Percentiles rank a stretch among this genome's conserved stretches.
Evolutionary conservation across 2,329 filamentous ascomycete species (phyloP).

Genomic region (Dothideomycetes sp.): DNA sequence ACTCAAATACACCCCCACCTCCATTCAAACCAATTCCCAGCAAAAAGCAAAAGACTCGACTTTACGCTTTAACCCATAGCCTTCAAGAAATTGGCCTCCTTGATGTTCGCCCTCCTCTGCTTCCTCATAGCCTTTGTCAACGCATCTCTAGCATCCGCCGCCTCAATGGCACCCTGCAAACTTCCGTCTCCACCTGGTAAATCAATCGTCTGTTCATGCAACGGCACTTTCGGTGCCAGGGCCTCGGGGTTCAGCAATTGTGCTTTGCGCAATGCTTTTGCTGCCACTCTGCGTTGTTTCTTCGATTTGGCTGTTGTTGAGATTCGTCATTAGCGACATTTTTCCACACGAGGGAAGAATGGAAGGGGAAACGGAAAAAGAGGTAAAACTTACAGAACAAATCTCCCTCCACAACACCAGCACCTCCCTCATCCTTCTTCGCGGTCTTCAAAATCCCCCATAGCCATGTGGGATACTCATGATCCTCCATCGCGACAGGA

Average conservation of each 20-base stretch:
- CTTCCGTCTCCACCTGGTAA: conserved; percentile 48
- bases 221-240: conserved; percentile 55
- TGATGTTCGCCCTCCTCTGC: conserved; percentile 67
- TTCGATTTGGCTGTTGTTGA: conserved; percentile 66
- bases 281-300: conserved; percentile 65
- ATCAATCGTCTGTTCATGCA: conserved; percentile 72
- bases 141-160: conserved; percentile 46
- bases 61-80: conserved; percentile 47
- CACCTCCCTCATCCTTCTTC: conserved; percentile 49
- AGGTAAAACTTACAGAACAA: conserved; percentile 60
- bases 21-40: too few relatives aligned
- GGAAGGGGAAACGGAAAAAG: not conserved
- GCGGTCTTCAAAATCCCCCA: conserved; percentile 67
- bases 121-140: conserved; percentile 63
- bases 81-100: conserved; percentile 80
- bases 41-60: too few relatives aligned
- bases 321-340: not conserved
- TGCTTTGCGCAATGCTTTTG: conserved; percentile 55
- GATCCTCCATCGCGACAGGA: conserved; percentile 63
- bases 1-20: too few relatives aligned
- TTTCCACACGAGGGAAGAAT: not conserved
- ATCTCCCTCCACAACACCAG: conserved; percentile 52
- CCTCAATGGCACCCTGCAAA: conserved; percentile 37
- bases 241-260: conserved; percentile 57
- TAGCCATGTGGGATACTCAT: conserved; percentile 72